These are phyloP conservation scores for Backusella westeae DNA, from an alignment of 192 early-diverging fungal genomes.

Conservation along the genomic window DNA sequence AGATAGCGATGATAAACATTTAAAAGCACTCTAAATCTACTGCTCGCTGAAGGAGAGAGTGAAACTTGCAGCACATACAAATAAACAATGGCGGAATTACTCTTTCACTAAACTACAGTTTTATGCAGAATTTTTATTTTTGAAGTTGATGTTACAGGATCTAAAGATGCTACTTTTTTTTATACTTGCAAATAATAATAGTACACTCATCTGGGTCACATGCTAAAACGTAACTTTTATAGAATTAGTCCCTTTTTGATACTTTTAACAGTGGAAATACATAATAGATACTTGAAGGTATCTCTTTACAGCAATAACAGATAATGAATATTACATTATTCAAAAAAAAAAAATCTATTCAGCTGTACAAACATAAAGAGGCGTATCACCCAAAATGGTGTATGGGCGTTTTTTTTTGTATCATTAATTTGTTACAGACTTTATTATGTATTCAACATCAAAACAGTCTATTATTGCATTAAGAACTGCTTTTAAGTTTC, in stretches of 20 bases:
- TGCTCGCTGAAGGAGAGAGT: background rate
- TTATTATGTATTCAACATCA: no score
- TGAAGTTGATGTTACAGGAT: conserved; percentile 1
- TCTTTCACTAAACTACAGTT: background rate
- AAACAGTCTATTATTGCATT: no score
- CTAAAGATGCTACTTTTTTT: background rate
- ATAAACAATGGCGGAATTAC: background rate
- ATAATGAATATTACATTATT: background rate
- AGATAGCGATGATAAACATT: background rate
- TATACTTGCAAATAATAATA: background rate
- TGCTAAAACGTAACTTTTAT: background rate
- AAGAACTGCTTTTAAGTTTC: no score
- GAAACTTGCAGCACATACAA: background rate
- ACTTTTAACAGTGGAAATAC: background rate
- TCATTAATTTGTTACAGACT: no score
- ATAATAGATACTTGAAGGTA: background rate
- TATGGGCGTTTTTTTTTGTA: no score
- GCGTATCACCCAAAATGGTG: no score
- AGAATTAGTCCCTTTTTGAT: background rate
- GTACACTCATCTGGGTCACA: background rate
- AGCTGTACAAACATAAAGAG: no score
- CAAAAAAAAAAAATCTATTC: no score
- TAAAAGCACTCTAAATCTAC: background rate
- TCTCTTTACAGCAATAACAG: background rate
- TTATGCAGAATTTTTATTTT: background rate